Evolutionary conservation across 768 basidiomycete genomes (phyloP).

Genomic region (Dioszegia crocea): DNA sequence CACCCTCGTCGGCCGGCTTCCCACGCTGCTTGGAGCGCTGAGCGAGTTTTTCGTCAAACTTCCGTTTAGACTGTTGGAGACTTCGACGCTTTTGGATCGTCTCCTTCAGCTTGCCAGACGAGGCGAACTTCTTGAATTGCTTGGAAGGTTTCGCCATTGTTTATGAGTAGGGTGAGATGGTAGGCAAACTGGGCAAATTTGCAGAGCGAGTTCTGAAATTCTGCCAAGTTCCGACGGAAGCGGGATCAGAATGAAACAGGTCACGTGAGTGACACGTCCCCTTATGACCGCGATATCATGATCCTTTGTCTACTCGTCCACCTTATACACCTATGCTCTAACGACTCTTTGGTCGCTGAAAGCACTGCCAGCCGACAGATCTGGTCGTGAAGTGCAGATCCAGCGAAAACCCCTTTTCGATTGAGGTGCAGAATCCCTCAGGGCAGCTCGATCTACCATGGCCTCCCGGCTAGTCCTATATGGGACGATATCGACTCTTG

Average conservation of each 20-base stretch:
- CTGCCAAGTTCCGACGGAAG: conserved; percentile 1
- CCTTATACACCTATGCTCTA: too few species aligned
- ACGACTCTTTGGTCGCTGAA: too few species aligned
- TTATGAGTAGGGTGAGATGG: background rate
- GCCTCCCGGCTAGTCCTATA: conserved; percentile 60
- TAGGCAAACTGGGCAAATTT: background rate
- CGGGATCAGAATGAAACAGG: background rate
- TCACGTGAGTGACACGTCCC: background rate
- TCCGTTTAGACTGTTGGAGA: conserved; percentile 69
- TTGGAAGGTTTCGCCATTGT: conserved; percentile 62
- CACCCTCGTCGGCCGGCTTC: conserved; percentile 36
- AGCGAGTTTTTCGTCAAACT: conserved; percentile 60
- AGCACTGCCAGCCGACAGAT: too few species aligned
- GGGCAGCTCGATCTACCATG: conserved; percentile 7
- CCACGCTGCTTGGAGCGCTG: conserved; percentile 51
- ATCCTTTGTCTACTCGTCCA: too few species aligned
- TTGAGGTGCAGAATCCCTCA: background rate
- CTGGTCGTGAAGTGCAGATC: too few species aligned
- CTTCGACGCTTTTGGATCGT: conserved; percentile 78
- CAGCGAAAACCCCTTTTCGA: background rate
- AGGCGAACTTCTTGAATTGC: conserved; percentile 78
- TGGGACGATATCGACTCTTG: conserved; percentile 61
- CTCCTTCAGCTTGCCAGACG: conserved; percentile 82
- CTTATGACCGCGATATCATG: background rate
- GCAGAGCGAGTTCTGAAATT: background rate